These are phyloP conservation scores for Adansonia madagascariensis DNA, from an alignment of 441 rosid genomes.

Conservation along the genomic window DNA sequence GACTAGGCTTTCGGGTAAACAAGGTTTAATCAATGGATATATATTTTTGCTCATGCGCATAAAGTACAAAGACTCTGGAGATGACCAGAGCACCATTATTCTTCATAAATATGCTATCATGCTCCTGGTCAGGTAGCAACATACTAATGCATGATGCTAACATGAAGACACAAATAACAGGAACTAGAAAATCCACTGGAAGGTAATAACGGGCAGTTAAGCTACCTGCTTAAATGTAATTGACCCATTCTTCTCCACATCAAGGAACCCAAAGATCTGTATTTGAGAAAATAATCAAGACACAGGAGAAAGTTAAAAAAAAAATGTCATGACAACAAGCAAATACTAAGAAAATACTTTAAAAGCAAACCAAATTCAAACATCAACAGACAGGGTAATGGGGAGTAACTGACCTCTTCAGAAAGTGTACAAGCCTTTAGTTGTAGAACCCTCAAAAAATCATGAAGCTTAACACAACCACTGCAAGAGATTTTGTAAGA, in stretches of 20 bases:
- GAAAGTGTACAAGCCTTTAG: slow-evolving; percentile 65
- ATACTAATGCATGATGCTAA: neutral
- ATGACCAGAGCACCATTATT: neutral
- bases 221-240: slow-evolving; percentile 87
- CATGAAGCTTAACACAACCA: slow-evolving; percentile 62
- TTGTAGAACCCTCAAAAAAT: slow-evolving; percentile 62
- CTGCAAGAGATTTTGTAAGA: slow-evolving; percentile 43
- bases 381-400: neutral
- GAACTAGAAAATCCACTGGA: slow-evolving; percentile 14
- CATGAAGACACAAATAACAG: neutral
- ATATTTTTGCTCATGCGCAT: no score
- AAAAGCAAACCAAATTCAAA: neutral
- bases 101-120: neutral
- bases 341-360: neutral
- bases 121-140: neutral
- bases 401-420: slow-evolving; percentile 55
- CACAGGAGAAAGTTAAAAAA: slow-evolving; percentile 5
- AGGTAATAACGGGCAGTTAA: neutral
- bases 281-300: slow-evolving; percentile 22
- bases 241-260: slow-evolving; percentile 70
- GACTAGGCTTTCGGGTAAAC: no score
- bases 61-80: no score
- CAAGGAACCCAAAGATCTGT: slow-evolving; percentile 84
- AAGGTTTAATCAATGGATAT: no score
- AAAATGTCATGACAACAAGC: neutral